Conservation (phyloP, 2,329 filamentous ascomycete species). For the Fonsecaea pedrosoi region DNA sequence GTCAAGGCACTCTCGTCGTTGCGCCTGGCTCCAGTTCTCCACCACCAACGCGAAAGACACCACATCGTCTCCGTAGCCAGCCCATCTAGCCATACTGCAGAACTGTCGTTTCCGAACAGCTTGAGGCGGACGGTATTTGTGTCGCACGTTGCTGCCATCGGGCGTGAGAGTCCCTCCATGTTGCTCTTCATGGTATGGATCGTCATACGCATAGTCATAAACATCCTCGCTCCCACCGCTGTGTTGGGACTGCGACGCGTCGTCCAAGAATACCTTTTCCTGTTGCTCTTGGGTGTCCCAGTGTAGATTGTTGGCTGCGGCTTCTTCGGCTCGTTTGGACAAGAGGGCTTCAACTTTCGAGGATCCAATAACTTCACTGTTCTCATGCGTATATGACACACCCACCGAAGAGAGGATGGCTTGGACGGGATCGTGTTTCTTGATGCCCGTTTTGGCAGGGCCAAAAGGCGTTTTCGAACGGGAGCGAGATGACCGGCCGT, state of each 20-base stretch:
- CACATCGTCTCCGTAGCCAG: conserved; percentile 72
- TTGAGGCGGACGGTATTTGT: conserved; percentile 74
- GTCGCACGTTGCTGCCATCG: conserved; percentile 54
- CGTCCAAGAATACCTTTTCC: conserved; percentile 36
- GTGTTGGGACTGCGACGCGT: conserved; percentile 20
- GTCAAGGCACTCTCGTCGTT: conserved; percentile 78
- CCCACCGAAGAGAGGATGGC: conserved; percentile 88
- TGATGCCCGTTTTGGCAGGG: conserved; percentile 42
- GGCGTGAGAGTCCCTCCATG: conserved; percentile 23
- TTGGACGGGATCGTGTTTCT: conserved; percentile 74
- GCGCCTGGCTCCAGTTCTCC: conserved; percentile 85
- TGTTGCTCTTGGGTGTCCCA: conserved; percentile 34
- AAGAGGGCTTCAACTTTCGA: conserved; percentile 90
- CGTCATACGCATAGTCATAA: conserved; percentile 11
- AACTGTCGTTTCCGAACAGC: conserved; percentile 82
- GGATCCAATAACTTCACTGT: conserved; percentile 90
- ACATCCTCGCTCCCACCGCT: conserved; percentile 8
- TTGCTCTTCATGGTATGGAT: conserved; percentile 8
- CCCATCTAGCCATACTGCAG: conserved; percentile 82
- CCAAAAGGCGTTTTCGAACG: conserved; percentile 51
- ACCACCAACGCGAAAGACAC: conserved; percentile 89
- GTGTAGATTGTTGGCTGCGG: conserved; percentile 26
- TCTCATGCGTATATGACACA: conserved; percentile 95
- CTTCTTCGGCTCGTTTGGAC: conserved; percentile 72
- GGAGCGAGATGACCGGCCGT: conserved; percentile 53